Percentiles rank a stretch among this genome's conserved stretches.
Conservation (phyloP, 495 filamentous ascomycete species). For the Penicillium manginii region DNA sequence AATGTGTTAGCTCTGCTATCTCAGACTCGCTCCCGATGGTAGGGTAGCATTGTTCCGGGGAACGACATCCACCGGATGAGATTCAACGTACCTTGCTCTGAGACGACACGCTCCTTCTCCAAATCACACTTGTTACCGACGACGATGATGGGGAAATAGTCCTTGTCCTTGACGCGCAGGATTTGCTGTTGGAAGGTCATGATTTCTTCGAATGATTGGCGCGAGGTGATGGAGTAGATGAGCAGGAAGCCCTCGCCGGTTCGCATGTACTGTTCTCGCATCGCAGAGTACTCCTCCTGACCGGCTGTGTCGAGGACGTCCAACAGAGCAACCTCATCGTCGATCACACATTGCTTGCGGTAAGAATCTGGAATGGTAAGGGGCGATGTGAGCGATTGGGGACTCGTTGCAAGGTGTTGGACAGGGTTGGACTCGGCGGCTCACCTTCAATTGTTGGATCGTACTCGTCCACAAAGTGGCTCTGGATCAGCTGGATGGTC, state of each 20-base stretch:
- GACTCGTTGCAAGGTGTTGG: not conserved
- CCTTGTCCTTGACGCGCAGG: conserved; percentile 96
- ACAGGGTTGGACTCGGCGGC: conserved; percentile 22
- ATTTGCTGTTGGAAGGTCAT: conserved; percentile 99
- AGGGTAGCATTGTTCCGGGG: not conserved
- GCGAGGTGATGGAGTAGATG: conserved; percentile 96
- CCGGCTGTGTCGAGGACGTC: conserved; percentile 98
- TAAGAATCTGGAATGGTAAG: conserved; percentile 76
- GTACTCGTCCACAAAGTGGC: conserved; percentile 99
- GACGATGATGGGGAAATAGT: conserved; percentile 98
- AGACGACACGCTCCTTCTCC: conserved; percentile 86
- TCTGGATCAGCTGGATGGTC: conserved; percentile 98
- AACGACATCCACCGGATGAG: no score
- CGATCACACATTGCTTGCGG: conserved; percentile 98
- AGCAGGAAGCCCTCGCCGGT: conserved; percentile 98
- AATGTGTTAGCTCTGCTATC: not conserved
- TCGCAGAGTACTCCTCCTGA: conserved; percentile 98
- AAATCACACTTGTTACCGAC: conserved; percentile 99
- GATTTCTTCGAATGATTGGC: conserved; percentile 98
- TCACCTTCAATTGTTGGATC: conserved; percentile 98
- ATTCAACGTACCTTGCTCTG: conserved; percentile 75
- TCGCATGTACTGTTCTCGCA: conserved; percentile 99
- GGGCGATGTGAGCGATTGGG: conserved; percentile 18
- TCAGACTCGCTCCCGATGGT: not conserved
- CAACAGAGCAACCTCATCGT: conserved; percentile 95